Conservation (phyloP, 805 yeast species). For the Yarrowia sp. region DNA sequence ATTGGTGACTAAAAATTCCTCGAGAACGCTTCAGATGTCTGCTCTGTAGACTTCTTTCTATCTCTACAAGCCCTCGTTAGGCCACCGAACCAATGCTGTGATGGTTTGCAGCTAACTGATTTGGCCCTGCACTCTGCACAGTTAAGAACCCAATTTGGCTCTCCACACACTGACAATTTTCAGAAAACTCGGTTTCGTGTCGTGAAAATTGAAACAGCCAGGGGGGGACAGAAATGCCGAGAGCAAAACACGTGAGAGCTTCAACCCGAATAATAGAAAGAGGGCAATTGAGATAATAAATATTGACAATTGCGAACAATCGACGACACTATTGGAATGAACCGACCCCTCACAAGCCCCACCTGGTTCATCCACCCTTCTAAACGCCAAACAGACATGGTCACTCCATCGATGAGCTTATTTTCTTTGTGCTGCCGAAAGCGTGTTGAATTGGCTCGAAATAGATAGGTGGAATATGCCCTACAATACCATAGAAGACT, state of each 20-base stretch:
- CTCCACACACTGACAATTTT: too few relatives aligned
- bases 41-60: neutral
- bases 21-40: neutral
- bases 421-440: neutral
- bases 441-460: neutral
- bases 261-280: too few relatives aligned
- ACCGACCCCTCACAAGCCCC: neutral
- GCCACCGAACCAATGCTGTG: constrained; percentile 4
- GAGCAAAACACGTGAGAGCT: neutral
- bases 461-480: neutral
- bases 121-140: constrained; percentile 20
- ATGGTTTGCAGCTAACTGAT: constrained; percentile 12
- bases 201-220: constrained; percentile 31
- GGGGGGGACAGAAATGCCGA: constrained; percentile 27
- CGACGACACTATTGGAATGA: neutral
- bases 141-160: neutral
- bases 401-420: constrained; percentile 9
- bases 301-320: too few relatives aligned
- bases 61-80: neutral
- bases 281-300: too few relatives aligned
- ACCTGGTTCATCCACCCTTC: neutral
- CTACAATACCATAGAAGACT: too few relatives aligned
- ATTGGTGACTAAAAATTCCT: too few relatives aligned
- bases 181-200: constrained; percentile 11
- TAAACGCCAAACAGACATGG: neutral